Percentiles rank a stretch among this genome's conserved stretches.
Evolutionary conservation across 164 flowering plant species (phyloP).

Genomic region (Santalum album): DNA sequence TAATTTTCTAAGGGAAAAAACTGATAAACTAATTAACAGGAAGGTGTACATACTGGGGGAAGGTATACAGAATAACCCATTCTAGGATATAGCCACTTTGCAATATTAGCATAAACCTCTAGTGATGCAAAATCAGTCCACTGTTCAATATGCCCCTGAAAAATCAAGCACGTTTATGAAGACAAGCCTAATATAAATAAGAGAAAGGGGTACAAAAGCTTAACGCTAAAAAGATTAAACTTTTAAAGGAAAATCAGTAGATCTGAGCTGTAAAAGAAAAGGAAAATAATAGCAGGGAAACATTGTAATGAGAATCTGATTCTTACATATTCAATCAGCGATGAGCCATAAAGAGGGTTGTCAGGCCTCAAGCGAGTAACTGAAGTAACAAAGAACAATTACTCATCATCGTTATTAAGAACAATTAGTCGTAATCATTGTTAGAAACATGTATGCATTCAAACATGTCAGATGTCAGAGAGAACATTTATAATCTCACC

Average conservation of each 20-base stretch:
- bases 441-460: too few relatives aligned
- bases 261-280: too few relatives aligned
- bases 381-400: constrained; percentile 24
- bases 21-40: not conserved
- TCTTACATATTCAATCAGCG: constrained; percentile 65
- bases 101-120: constrained; percentile 53
- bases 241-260: not conserved
- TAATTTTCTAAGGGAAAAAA: not conserved
- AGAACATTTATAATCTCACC: constrained; percentile 25
- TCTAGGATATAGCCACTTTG: constrained; percentile 46
- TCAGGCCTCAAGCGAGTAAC: constrained; percentile 62
- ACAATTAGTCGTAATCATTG: not conserved
- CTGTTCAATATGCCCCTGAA: constrained; percentile 65
- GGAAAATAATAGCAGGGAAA: not conserved
- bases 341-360: constrained; percentile 54
- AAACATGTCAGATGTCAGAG: too few relatives aligned
- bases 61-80: constrained; percentile 31
- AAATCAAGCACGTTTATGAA: not conserved
- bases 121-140: constrained; percentile 77
- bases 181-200: not conserved
- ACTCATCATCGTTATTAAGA: too few relatives aligned
- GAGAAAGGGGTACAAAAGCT: not conserved
- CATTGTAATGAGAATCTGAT: not conserved
- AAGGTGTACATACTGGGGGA: constrained; percentile 36
- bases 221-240: not conserved